Base-by-base conservation (phyloP, 1,284 basidiomycete genomes). In the Porodaedalea pini region DNA sequence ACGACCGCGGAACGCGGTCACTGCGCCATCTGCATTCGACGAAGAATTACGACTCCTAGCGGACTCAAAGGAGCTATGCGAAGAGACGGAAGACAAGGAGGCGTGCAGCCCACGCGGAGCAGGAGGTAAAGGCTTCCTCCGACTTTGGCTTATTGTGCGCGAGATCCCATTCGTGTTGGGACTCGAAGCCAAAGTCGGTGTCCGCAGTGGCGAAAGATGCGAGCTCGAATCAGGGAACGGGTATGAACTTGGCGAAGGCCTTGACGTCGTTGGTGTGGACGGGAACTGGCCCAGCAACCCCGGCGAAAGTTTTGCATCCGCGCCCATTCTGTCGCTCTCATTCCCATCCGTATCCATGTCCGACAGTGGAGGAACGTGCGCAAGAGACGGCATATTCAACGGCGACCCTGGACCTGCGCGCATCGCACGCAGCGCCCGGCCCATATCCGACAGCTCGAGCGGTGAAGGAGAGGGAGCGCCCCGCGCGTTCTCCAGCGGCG, bases 71-170 rank as follows among this genome's bases (percentile, higher is more conserved):
- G 27, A 32, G 19, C 17, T n/a, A n/a, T 15, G 15, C 15, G 43
- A 31, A 3, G 56, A 57, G 4, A 36, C 31, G 34, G 49, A 52
- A 8, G 17, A 17, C n/a, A n/a, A n/a, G n/a, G n/a, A n/a, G n/a
- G n/a, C n/a, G 19, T 27, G 41, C 23, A 43, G 7, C 27, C 15
- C 17, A 25, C 34, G 39, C 10, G 56, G 56, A 40, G 34, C 31
- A 15, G 55, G 37, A 15, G 57, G 51, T 17, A 59, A 36, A 23
- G 57, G 57, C 13, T 55, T 59, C 19, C 39, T 40, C 15, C 53
- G 17, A 55, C 57, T 59, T 31, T 59, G 57, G 41, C 57, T 59
- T 37, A 54, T 36, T 23, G 52, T 59, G 15, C 57, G 45, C 39
- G 25, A 21, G 11, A 56, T 39, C 15, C n/a, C 43, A 25, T 36